Conservation (phyloP, 208 protist genomes). For the Crithidia expoeki region DNA sequence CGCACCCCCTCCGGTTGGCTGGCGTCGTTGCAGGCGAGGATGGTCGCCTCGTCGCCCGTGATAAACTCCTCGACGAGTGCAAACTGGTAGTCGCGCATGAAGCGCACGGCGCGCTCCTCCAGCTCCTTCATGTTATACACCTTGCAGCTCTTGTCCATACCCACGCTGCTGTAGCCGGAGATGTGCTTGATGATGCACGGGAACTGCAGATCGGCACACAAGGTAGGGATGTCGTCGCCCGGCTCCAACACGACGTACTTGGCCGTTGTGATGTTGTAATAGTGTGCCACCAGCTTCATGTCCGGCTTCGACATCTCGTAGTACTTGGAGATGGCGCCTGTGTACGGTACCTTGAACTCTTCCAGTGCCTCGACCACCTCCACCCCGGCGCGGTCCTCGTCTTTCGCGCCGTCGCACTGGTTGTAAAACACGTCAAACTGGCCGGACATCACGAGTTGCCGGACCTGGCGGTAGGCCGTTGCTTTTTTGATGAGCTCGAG, state of each 20-base stretch:
- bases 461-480: constrained; percentile 82
- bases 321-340: constrained; percentile 87
- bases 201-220: constrained; percentile 55
- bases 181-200: constrained; percentile 92
- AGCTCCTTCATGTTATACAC: constrained; percentile 66
- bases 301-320: constrained; percentile 90
- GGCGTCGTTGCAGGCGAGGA: constrained; percentile 75
- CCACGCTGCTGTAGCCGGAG: constrained; percentile 89
- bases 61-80: constrained; percentile 92
- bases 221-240: constrained; percentile 49
- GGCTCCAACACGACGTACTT: constrained; percentile 64
- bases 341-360: constrained; percentile 90
- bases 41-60: constrained; percentile 83
- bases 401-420: constrained; percentile 88
- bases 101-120: constrained; percentile 47
- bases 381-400: constrained; percentile 87
- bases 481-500: constrained; percentile 82
- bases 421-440: constrained; percentile 92
- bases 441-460: constrained; percentile 80
- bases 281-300: constrained; percentile 91
- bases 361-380: constrained; percentile 90
- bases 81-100: constrained; percentile 83
- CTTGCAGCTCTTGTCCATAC: constrained; percentile 92
- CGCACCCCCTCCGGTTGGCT: constrained; percentile 75
- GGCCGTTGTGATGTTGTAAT: constrained; percentile 72